A percentile compares a stretch with the other conserved stretches of the same genome.
phyloP scores from a whole-genome alignment of 495 filamentous ascomycete genomes.

The Aspergillus bertholletiae region DNA sequence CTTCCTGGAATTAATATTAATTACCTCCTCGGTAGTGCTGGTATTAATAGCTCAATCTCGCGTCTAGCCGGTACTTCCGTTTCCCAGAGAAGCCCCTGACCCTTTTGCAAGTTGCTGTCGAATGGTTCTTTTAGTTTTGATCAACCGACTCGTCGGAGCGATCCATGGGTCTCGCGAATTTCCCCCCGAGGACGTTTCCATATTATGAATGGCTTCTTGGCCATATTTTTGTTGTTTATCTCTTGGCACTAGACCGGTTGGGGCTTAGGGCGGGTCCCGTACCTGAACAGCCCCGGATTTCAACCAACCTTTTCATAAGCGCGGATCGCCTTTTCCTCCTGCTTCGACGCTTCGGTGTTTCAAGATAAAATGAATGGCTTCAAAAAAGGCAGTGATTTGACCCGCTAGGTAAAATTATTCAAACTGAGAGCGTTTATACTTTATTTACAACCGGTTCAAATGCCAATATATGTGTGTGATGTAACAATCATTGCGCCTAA shows the following conservation, averaged over 20 bases:
- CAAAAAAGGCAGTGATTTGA: too few species aligned
- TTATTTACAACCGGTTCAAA: too few species aligned
- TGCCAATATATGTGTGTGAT: too few species aligned
- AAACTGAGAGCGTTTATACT: too few species aligned
- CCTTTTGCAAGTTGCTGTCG: not conserved
- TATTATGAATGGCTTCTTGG: not conserved
- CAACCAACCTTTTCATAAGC: not conserved
- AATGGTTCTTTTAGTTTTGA: not conserved
- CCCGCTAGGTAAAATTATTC: too few species aligned
- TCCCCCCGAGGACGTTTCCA: not conserved
- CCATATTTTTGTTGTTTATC: not conserved
- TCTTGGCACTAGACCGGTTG: not conserved
- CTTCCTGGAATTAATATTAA: conserved; percentile 1
- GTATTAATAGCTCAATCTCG: not conserved
- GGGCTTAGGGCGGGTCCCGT: not conserved
- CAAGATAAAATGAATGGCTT: not conserved
- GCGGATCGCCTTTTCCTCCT: not conserved
- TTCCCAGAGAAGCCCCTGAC: not conserved
- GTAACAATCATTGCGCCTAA: not conserved
- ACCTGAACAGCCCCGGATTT: conserved; percentile 3
- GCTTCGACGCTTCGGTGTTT: not conserved
- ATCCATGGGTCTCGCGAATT: not conserved
- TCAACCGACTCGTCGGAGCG: not conserved
- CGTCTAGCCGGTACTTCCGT: not conserved
- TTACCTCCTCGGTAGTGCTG: not conserved